Evolutionary conservation across 495 filamentous ascomycete genomes (phyloP), one percentile per base, ranked within the genome.

Genomic region (Lepraria neglecta): DNA sequence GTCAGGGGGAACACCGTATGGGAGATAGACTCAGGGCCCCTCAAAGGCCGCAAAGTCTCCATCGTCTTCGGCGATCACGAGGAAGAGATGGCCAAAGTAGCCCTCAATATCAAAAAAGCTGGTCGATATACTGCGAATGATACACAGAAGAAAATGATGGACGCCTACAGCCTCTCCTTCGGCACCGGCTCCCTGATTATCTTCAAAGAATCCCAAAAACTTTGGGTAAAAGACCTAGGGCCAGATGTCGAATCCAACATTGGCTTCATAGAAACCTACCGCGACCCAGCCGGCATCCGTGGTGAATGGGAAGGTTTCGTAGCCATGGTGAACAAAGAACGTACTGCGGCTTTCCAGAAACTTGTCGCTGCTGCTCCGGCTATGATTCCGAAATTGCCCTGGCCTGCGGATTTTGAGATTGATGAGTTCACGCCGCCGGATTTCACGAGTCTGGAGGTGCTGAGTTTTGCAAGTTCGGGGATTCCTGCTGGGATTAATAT

Each of bases 271-370:
- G 94, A 98, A 75, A 96, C 92, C 0, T 98, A 97, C 69, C 83
- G 94, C 55, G 94, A 98, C 70, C 94, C 94, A 1, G 87, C 90
- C 58, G 92, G 94, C 51, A 84, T 96, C 12, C 80, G 92, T 56
- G 92, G 89, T n/a, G 94, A 98, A 70, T 98, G 94, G 94, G 92
- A 97, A 72, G 92, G 91, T 1, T 94, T 96, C 67, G 68, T 74
- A 38, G 75, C 71, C 12, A 74, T 78, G 78, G 83, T 89, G 38
- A 91, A 92, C 64, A 72, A 91, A 68, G 94, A 96, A 71, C 87
- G 91, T 10, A 98, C 94, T 2, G 80, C 80, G 55, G 91, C 91
- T n/a, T 98, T 98, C 63, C 87, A 86, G 4, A 84, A 86, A 57
- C 80, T 98, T 1, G 94, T 97, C 6, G 82, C 86, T 42, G 77